phyloP scores from a whole-genome alignment of 768 basidiomycete species.

The Paxillus ammoniavirescens region DNA sequence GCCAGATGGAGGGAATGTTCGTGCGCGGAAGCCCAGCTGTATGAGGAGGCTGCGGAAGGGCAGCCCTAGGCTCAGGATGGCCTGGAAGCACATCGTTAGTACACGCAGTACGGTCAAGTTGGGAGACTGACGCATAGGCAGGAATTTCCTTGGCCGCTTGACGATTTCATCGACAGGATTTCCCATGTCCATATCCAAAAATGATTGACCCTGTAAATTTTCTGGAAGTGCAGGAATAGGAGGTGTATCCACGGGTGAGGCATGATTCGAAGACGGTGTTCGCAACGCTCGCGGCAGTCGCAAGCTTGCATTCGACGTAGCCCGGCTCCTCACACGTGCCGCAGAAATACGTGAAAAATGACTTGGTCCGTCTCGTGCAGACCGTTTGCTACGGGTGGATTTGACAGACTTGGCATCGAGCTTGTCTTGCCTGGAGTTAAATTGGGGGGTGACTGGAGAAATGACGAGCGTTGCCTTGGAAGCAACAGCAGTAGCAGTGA shows the following conservation, averaged over 20 bases:
- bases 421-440: constrained; percentile 1
- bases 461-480: constrained; percentile 34
- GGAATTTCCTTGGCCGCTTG: constrained; percentile 17
- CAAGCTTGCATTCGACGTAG: constrained; percentile 65
- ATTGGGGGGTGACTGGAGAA: not conserved
- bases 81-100: constrained; percentile 6
- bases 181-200: constrained; percentile 38
- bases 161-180: constrained; percentile 32
- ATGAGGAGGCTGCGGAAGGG: constrained; percentile 21
- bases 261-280: constrained; percentile 28
- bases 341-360: constrained; percentile 51
- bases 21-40: constrained; percentile 20
- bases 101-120: not conserved
- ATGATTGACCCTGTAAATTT: constrained; percentile 22
- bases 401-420: constrained; percentile 23
- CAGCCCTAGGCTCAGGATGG: constrained; percentile 9
- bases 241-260: constrained; percentile 30
- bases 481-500: constrained; percentile 38
- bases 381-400: constrained; percentile 25
- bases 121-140: constrained; percentile 15
- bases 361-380: constrained; percentile 28
- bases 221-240: constrained; percentile 30
- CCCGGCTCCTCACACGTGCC: constrained; percentile 61
- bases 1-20: constrained; percentile 50
- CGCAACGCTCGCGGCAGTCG: constrained; percentile 48